Percentiles rank a stretch among this genome's conserved stretches.
These are phyloP conservation scores for Camelina hispida DNA, from an alignment of 345 rosid species.

Conservation along the genomic window DNA sequence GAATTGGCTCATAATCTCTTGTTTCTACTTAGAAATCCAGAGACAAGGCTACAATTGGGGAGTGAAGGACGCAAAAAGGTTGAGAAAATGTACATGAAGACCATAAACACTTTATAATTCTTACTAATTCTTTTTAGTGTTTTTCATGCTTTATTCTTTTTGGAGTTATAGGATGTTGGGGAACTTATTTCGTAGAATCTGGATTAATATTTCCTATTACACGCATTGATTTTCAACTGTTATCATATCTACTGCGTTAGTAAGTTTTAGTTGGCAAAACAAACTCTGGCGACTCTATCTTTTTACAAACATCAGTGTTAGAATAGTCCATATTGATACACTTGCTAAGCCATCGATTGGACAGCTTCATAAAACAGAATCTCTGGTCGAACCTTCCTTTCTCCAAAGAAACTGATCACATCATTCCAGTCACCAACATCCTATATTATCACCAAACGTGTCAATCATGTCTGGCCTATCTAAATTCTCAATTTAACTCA, in stretches of 20 bases:
- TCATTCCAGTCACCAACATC: conserved; percentile 30
- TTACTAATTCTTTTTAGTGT: too few relatives aligned
- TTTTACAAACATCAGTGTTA: background rate
- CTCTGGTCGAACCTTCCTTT: conserved; percentile 30
- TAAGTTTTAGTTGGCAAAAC: too few relatives aligned
- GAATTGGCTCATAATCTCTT: conserved; percentile 62
- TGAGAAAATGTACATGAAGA: conserved; percentile 73
- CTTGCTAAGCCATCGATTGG: background rate
- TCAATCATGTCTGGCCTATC: background rate
- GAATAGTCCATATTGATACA: background rate
- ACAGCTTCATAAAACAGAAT: conserved; percentile 31
- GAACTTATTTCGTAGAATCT: too few relatives aligned
- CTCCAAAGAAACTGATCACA: conserved; percentile 27
- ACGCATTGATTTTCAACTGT: too few relatives aligned
- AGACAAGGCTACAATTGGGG: conserved; percentile 62
- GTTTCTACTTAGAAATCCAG: conserved; percentile 60
- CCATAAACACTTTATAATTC: conserved; percentile 38
- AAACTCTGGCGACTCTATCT: too few relatives aligned
- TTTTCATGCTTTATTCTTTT: too few relatives aligned
- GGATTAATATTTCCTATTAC: too few relatives aligned
- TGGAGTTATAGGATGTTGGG: background rate
- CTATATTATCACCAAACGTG: conserved; percentile 18
- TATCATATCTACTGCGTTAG: too few relatives aligned
- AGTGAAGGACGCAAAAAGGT: conserved; percentile 70
- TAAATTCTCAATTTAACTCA: background rate